These are phyloP conservation scores for Loxodes magnus DNA, from an alignment of 73 alveolate genomes.

Conservation along the genomic window DNA sequence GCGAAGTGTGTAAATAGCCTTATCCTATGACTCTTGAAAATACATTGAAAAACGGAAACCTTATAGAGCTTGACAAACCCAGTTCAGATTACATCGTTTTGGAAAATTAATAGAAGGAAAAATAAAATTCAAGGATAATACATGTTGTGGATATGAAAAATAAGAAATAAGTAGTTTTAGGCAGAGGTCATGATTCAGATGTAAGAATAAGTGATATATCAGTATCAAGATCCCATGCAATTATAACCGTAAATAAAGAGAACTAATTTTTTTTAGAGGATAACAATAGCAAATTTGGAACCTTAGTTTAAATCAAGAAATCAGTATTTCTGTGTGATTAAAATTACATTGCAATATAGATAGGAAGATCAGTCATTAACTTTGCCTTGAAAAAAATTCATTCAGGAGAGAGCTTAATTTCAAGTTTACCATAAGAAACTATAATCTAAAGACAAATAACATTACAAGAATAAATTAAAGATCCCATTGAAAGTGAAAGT, in stretches of 20 bases:
- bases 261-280: constrained; percentile 6
- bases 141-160: constrained; percentile 9
- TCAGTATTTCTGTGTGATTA: too few species aligned
- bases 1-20: constrained; percentile 81
- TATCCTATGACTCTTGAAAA: constrained; percentile 40
- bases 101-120: constrained; percentile 10
- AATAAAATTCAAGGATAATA: constrained; percentile 6
- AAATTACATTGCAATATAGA: too few species aligned
- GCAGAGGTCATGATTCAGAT: constrained; percentile 34
- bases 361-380: too few species aligned
- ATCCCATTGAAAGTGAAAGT: too few species aligned
- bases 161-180: constrained; percentile 8
- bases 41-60: constrained; percentile 8
- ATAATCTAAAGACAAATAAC: too few species aligned
- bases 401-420: too few species aligned
- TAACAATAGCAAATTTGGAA: constrained; percentile 18
- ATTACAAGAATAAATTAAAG: too few species aligned
- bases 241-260: neutral
- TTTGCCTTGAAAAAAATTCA: too few species aligned
- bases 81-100: neutral
- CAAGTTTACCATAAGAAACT: too few species aligned
- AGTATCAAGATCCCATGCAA: constrained; percentile 30
- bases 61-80: constrained; percentile 31
- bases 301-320: constrained; percentile 13
- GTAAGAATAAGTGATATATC: constrained; percentile 31